Evolutionary conservation across 139 green algal species (phyloP), one percentile per base, ranked within the genome.

Genomic region (Chlorella sp.): DNA sequence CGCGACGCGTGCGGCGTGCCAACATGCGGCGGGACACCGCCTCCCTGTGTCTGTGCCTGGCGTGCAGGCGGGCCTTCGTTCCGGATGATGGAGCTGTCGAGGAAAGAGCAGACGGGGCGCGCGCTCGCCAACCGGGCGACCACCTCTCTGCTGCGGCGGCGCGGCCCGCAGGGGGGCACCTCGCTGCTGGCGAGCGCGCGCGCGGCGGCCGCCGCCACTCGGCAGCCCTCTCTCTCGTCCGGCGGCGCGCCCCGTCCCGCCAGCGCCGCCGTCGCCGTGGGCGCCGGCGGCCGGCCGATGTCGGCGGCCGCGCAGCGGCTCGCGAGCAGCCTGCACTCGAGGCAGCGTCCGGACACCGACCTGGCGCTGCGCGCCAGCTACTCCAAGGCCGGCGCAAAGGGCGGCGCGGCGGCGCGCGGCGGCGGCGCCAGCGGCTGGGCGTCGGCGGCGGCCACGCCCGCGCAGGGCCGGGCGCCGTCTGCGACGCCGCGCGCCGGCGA

Each of bases 281-380:
- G 31, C 31, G 73, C 40, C 33, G 46, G 33, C 4, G 38, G 15
- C 17, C 59, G 36, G 40, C 70, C 70, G 27, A 46, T 84, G 50
- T 84, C 79, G 25, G 70, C 55, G 15, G 79, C 79, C 9, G 79
- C 70, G 19, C 68, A 31, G 46, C 61, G 61, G 43, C 53, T 84
- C 27, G 79, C 63, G 15, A 68, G 33, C 17, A 53, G 48, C 6
- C 25, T 80, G 21, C 68, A 64, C 25, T 76, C 64, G 41, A 66
- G 62, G 35, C 45, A n/a, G 42, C 14, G 19, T 14, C 12, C 27
- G n/a, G 71, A 55, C 46, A 35, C 38, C 6, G 75, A 81, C 45
- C 7, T 45, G 2, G 61, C 21, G 50, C 64, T 81, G 56, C 46
- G 75, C 2, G 64, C 64, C 19, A 48, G 17, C 38, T 81, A 81